A percentile compares a stretch with the other conserved stretches of the same genome.
These are phyloP conservation scores for Hansenula anomala DNA, from an alignment of 1,139 yeast genomes.

Conservation along the genomic window DNA sequence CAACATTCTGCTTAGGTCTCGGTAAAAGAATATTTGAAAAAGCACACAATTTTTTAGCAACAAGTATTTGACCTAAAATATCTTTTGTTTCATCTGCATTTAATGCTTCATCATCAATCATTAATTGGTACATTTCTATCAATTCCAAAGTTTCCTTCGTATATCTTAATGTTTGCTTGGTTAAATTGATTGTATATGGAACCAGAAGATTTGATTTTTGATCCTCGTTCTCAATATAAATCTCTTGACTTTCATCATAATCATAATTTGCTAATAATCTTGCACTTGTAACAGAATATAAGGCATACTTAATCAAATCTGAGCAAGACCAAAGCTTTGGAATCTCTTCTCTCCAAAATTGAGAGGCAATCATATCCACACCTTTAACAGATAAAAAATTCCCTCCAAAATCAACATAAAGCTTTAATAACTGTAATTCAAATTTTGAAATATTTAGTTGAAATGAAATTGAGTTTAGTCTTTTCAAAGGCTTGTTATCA, in stretches of 20 bases:
- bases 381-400: conserved; percentile 14
- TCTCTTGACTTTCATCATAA: too few relatives aligned
- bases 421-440: conserved; percentile 3
- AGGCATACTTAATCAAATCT: conserved; percentile 10
- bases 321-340: conserved; percentile 15
- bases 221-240: too few relatives aligned
- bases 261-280: conserved; percentile 7
- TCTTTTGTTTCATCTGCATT: too few relatives aligned
- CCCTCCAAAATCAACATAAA: conserved; percentile 15
- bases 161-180: too few relatives aligned
- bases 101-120: too few relatives aligned
- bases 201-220: too few relatives aligned
- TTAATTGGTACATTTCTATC: too few relatives aligned
- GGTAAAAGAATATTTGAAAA: too few relatives aligned
- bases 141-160: too few relatives aligned
- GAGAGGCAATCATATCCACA: conserved; percentile 5
- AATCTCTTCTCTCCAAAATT: conserved; percentile 13
- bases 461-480: conserved; percentile 1
- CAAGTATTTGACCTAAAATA: neutral
- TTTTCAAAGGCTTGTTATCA: neutral
- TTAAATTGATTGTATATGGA: too few relatives aligned
- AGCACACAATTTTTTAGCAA: too few relatives aligned
- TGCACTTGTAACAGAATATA: conserved; percentile 15
- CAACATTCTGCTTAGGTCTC: too few relatives aligned
- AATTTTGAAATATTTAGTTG: conserved; percentile 3